Evolutionary conservation across 495 filamentous ascomycete genomes (phyloP), one percentile per base, ranked within the genome.

Genomic region (Podospora didyma): DNA sequence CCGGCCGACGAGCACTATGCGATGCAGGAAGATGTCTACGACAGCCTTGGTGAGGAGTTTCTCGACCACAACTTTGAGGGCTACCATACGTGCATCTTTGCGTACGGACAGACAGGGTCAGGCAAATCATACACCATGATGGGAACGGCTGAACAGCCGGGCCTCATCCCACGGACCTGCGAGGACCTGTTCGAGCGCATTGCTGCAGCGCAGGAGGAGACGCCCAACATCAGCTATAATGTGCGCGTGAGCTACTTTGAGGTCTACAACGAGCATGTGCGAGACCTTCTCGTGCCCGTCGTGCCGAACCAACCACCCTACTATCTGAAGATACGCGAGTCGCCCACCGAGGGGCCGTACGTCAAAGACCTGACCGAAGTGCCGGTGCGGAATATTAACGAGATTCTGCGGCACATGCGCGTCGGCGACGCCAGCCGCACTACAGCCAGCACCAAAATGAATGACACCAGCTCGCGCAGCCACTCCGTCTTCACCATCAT

Each of bases 101-200:
- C 94, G 45, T 99, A 99, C 63, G 93, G 94, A 16, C 94, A 99
- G 77, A 99, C 94, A 0, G 94, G 94, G 19, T 95, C 93, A 2
- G 94, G 94, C 20, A 99, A 99, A 75, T 92, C 87, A 70, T 99
- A 97, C 72, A 96, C 94, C 17, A 97, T 99, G 95, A 99, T 99
- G 94, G 94, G 94, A 31, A 95, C 89, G 2, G 84, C 85, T 2
- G 73, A 80, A 45, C 82, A 92, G 58, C 92, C 92, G 0, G 94
- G 94, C 6, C 79, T 99, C 42, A 99, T 99, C 59, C 94, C 94
- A 2, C 83, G 94, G n/a, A 97, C 95, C 24, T 99, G 94, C 70
- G 86, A 94, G 68, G 94, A 96, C 71, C 80, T 99, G 24, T 99
- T 99, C 66, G 84, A 97, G 73, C 85, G 94, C 53, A 97, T 99